Evolutionary conservation across 1,284 basidiomycete species (phyloP).

Genomic region (Prillingera fragicola): DNA sequence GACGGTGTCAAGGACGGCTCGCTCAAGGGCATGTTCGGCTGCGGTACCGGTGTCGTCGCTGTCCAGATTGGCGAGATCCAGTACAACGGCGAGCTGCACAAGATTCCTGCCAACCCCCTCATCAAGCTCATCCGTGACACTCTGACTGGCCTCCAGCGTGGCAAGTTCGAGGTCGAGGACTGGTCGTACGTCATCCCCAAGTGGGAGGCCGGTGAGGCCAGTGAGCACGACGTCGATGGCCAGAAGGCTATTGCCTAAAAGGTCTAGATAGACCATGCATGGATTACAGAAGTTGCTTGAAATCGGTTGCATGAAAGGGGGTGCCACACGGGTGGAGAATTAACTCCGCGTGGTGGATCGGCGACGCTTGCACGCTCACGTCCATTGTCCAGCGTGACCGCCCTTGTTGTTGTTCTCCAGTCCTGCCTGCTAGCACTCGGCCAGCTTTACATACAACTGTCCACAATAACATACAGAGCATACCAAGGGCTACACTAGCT

Average conservation of each 20-base stretch:
- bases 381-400: neutral
- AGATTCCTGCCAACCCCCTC: constrained; percentile 36
- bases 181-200: constrained; percentile 40
- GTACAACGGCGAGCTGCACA: constrained; percentile 27
- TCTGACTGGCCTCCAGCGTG: constrained; percentile 39
- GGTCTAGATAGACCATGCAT: neutral
- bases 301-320: too few species aligned
- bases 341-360: neutral
- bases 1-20: constrained; percentile 31
- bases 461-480: too few species aligned
- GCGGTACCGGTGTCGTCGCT: constrained; percentile 42
- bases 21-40: constrained; percentile 33
- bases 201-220: constrained; percentile 25
- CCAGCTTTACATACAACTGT: too few species aligned
- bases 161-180: constrained; percentile 29
- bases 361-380: neutral
- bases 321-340: neutral
- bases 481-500: too few species aligned
- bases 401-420: neutral
- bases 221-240: constrained; percentile 17
- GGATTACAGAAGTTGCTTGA: too few species aligned
- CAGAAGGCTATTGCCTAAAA: constrained; percentile 11
- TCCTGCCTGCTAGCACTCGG: too few species aligned
- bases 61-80: constrained; percentile 34
- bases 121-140: constrained; percentile 38